These are phyloP conservation scores for Candida odintsovae DNA, from an alignment of 805 yeast species.

Conservation along the genomic window DNA sequence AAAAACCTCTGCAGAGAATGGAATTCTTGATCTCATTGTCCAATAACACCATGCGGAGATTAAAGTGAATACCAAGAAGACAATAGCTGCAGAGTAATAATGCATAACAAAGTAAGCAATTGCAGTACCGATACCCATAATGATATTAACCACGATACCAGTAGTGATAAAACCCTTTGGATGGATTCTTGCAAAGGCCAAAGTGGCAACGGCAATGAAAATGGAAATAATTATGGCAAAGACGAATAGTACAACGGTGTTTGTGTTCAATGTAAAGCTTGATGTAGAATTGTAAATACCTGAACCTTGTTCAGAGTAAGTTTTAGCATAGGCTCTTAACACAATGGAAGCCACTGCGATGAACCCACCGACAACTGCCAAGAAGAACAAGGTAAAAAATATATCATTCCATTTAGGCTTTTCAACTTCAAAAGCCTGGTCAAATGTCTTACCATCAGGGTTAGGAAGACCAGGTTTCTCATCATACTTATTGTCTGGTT, in stretches of 20 bases:
- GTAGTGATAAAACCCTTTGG: conserved; percentile 64
- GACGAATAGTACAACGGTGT: conserved; percentile 64
- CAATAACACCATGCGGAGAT: conserved; percentile 68
- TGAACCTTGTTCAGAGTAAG: conserved; percentile 51
- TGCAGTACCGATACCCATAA: conserved; percentile 69
- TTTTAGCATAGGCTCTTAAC: conserved; percentile 54
- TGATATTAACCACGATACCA: conserved; percentile 62
- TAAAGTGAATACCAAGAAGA: conserved; percentile 59
- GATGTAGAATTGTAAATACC: conserved; percentile 51
- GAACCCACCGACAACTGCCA: conserved; percentile 54
- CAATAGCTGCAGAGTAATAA: conserved; percentile 79
- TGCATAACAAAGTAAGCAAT: conserved; percentile 62
- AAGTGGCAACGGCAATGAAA: conserved; percentile 49
- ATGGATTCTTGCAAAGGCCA: conserved; percentile 54
- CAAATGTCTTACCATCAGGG: conserved; percentile 43
- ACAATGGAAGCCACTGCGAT: conserved; percentile 65
- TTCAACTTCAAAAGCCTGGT: conserved; percentile 61
- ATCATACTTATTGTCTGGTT: conserved; percentile 9
- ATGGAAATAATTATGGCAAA: conserved; percentile 59
- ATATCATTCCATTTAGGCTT: conserved; percentile 67
- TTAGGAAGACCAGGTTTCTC: conserved; percentile 32
- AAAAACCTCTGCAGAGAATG: conserved; percentile 66
- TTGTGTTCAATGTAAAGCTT: conserved; percentile 65
- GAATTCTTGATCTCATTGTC: conserved; percentile 65
- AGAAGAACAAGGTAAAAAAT: conserved; percentile 55